These are phyloP conservation scores for Lactarius sp. DNA, from an alignment of 768 basidiomycete genomes.

Conservation along the genomic window DNA sequence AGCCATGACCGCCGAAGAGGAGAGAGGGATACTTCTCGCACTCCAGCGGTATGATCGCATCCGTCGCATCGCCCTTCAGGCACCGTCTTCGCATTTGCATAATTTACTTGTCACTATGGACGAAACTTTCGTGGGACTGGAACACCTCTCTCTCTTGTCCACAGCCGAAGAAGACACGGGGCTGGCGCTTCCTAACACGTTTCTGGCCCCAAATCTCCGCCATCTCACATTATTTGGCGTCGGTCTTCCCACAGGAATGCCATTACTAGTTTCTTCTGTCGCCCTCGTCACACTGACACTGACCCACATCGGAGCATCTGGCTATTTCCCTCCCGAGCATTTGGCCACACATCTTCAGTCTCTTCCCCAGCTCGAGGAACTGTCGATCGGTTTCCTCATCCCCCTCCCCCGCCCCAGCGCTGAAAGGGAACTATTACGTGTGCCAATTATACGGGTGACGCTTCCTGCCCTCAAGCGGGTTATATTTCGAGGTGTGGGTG, in stretches of 20 bases:
- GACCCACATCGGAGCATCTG: neutral
- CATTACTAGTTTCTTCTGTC: neutral
- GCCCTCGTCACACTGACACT: neutral
- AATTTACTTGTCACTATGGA: neutral
- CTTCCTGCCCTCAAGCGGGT: slow-evolving; percentile 1
- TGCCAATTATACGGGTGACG: neutral
- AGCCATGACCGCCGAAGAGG: neutral
- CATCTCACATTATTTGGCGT: neutral
- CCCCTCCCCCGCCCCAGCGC: neutral
- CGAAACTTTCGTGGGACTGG: neutral
- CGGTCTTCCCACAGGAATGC: neutral
- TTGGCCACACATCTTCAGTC: neutral
- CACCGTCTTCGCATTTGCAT: neutral
- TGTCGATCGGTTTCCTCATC: slow-evolving; percentile 2
- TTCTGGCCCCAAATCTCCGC: neutral
- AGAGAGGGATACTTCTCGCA: neutral
- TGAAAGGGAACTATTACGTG: neutral
- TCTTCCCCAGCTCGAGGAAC: slow-evolving; percentile 6
- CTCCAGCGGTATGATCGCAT: neutral
- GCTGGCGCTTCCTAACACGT: neutral
- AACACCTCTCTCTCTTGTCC: neutral
- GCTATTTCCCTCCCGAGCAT: neutral
- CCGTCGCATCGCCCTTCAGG: neutral
- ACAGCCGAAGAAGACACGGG: neutral
- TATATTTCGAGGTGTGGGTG: neutral